phyloP scores from a whole-genome alignment of 179 eudicot genomes.

The Spinacia oleracea region DNA sequence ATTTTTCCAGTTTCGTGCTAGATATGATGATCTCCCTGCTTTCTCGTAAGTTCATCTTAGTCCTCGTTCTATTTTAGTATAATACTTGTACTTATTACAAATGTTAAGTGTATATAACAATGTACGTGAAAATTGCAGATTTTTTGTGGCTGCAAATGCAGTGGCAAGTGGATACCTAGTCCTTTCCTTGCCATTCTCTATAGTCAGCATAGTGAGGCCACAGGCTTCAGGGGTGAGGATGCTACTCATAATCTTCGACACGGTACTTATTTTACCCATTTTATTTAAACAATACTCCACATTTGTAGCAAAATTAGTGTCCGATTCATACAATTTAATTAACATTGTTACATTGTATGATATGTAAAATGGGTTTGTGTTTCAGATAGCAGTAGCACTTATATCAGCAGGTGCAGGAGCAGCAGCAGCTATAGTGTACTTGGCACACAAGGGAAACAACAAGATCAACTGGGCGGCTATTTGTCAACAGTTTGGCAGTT shows the following conservation, averaged over 20 bases:
- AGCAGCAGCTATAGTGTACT: conserved; percentile 88
- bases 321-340: too few relatives aligned
- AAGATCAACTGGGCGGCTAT: conserved; percentile 82
- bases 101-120: too few relatives aligned
- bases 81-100: neutral
- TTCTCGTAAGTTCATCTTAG: conserved; percentile 49
- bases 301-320: neutral
- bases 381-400: conserved; percentile 55
- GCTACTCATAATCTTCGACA: conserved; percentile 76
- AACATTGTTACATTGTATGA: neutral
- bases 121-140: conserved; percentile 41
- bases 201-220: conserved; percentile 75
- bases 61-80: too few relatives aligned
- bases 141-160: conserved; percentile 82
- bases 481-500: conserved; percentile 83
- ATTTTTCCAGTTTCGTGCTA: conserved; percentile 74
- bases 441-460: conserved; percentile 82
- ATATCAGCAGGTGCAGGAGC: conserved; percentile 75
- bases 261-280: conserved; percentile 39
- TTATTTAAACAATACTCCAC: neutral
- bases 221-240: conserved; percentile 56
- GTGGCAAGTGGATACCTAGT: conserved; percentile 69
- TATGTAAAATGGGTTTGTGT: neutral
- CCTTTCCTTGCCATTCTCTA: conserved; percentile 83
- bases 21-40: conserved; percentile 69